Conservation (phyloP, 192 early-diverging fungal species). For the Jimgerdemannia lactiflua region DNA sequence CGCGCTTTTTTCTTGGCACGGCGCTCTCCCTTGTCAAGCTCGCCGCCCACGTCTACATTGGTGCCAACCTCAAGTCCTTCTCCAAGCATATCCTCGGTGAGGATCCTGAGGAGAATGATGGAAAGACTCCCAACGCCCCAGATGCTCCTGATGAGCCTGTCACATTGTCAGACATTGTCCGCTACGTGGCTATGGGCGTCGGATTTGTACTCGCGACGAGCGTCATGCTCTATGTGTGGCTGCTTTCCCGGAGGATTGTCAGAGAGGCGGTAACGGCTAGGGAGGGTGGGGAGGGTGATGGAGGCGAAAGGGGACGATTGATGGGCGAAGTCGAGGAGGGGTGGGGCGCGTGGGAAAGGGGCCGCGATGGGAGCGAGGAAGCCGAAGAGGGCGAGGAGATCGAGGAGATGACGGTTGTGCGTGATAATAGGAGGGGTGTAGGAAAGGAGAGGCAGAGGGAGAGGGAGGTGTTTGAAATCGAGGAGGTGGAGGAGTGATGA, state of each 20-base stretch:
- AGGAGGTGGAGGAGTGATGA: too few species aligned
- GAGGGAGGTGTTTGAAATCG: too few species aligned
- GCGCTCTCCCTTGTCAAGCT: slow-evolving; percentile 56
- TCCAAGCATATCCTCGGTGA: slow-evolving; percentile 29
- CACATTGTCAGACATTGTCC: slow-evolving; percentile 12
- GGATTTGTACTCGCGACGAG: slow-evolving; percentile 36
- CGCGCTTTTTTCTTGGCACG: slow-evolving; percentile 42
- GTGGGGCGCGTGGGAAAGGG: too few species aligned
- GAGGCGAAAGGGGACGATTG: slow-evolving; percentile 3
- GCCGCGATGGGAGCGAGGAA: too few species aligned
- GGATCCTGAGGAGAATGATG: slow-evolving; percentile 15
- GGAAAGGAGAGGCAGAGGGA: too few species aligned
- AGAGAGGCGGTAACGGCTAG: slow-evolving; percentile 19
- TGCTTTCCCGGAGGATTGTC: slow-evolving; percentile 37
- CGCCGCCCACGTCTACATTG: slow-evolving; percentile 58
- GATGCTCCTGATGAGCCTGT: neutral
- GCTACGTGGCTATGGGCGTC: slow-evolving; percentile 18
- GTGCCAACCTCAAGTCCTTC: slow-evolving; percentile 51
- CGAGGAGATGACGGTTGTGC: too few species aligned
- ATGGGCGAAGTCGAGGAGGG: neutral
- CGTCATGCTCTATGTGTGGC: slow-evolving; percentile 48
- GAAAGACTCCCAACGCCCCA: slow-evolving; percentile 1
- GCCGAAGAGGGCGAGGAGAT: too few species aligned
- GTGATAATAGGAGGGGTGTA: too few species aligned
- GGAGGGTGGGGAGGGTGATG: slow-evolving; percentile 7